phyloP scores from a whole-genome alignment of 2,329 filamentous ascomycete genomes.

The Diaporthe caulivora region DNA sequence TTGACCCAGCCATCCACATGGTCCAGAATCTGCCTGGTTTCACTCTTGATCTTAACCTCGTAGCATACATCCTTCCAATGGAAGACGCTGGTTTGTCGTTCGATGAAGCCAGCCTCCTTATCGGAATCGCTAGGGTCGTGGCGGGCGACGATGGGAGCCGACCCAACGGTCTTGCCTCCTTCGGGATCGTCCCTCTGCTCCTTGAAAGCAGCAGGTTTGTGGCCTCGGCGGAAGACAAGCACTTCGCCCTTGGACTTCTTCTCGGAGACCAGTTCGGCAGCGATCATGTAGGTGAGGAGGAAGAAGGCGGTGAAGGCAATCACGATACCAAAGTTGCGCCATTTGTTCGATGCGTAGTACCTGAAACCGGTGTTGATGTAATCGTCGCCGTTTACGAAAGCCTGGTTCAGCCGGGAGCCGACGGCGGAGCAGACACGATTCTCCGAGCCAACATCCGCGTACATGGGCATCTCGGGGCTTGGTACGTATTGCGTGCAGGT shows the following conservation, averaged over 20 bases:
- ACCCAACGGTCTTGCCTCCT: constrained; percentile 62
- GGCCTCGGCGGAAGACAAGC: constrained; percentile 79
- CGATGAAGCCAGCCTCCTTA: constrained; percentile 48
- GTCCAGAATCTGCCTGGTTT: constrained; percentile 38
- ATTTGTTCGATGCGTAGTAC: constrained; percentile 71
- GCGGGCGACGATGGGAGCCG: constrained; percentile 59
- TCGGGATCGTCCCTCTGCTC: constrained; percentile 74
- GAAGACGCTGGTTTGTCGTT: constrained; percentile 39
- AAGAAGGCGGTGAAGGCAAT: constrained; percentile 75
- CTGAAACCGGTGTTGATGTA: constrained; percentile 68
- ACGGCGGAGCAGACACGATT: constrained; percentile 70
- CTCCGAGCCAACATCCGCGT: constrained; percentile 49
- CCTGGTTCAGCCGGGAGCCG: constrained; percentile 67
- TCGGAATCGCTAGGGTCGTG: constrained; percentile 51
- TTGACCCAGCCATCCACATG: constrained; percentile 41
- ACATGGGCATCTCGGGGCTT: constrained; percentile 48
- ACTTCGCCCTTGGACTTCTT: constrained; percentile 83
- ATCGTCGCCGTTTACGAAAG: constrained; percentile 66
- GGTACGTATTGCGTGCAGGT: constrained; percentile 62
- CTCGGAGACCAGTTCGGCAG: constrained; percentile 74
- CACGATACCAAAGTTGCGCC: constrained; percentile 80
- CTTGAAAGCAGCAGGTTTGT: constrained; percentile 69
- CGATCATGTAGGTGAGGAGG: constrained; percentile 70
- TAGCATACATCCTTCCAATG: constrained; percentile 41
- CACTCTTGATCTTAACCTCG: constrained; percentile 40